Percentiles rank a stretch among this genome's conserved stretches.
These are phyloP conservation scores for Mycena amicta DNA, from an alignment of 768 basidiomycete species.

Conservation along the genomic window DNA sequence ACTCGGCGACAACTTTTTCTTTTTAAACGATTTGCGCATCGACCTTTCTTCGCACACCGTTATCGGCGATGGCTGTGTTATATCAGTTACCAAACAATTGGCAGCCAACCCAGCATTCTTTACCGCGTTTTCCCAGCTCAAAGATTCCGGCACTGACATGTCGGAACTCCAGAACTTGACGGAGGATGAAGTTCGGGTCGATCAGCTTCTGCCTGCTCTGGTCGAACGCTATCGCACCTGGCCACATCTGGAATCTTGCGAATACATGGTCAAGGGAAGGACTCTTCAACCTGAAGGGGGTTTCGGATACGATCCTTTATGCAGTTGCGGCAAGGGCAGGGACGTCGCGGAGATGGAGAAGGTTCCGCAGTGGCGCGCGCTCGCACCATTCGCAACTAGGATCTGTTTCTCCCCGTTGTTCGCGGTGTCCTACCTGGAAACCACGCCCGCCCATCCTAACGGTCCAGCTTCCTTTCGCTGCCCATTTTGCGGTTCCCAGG, in stretches of 20 bases:
- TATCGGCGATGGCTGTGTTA: slow-evolving; percentile 27
- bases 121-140: slow-evolving; percentile 3
- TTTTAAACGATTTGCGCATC: slow-evolving; percentile 26
- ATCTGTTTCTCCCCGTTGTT: slow-evolving; percentile 45
- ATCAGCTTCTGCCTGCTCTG: slow-evolving; percentile 33
- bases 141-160: slow-evolving; percentile 27
- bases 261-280: slow-evolving; percentile 20
- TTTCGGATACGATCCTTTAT: slow-evolving; percentile 28
- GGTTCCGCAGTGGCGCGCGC: slow-evolving; percentile 23
- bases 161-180: no score
- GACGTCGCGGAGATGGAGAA: slow-evolving; percentile 25
- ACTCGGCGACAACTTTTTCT: slow-evolving; percentile 28
- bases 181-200: slow-evolving; percentile 31
- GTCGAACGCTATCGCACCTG: slow-evolving; percentile 32
- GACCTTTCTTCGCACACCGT: slow-evolving; percentile 31
- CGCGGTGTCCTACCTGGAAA: slow-evolving; percentile 51
- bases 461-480: no score
- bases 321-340: slow-evolving; percentile 33
- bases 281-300: slow-evolving; percentile 26
- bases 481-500: slow-evolving; percentile 30
- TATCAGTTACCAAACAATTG: background rate
- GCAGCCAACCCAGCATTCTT: background rate
- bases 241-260: slow-evolving; percentile 31
- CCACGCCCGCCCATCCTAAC: slow-evolving; percentile 23
- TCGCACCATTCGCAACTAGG: slow-evolving; percentile 31